Base-by-base conservation (phyloP, 176 grass and related monocot genomes). In the Aegilops sharonensis region DNA sequence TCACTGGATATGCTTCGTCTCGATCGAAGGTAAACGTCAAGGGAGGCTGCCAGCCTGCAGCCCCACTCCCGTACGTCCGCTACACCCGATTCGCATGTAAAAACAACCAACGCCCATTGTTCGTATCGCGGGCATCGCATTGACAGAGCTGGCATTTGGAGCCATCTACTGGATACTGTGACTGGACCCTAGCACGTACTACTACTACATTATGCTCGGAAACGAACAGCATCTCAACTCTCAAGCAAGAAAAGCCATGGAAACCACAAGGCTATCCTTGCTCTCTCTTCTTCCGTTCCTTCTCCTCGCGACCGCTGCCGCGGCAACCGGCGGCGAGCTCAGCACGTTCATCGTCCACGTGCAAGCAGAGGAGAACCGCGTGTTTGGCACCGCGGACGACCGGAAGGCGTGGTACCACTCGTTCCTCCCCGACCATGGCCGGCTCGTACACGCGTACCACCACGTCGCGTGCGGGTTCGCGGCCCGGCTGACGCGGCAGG, bases 291-390 rank as follows among this genome's bases (percentile, higher is more conserved):
- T 75, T 9, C 24, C 24, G 11, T 30, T 50, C 23, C 23, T 75
- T 15, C 83, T 85, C 83, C 25, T 85, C 10, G 42, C 82, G 5
- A 8, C 13, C 9, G 37, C 31, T 14, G 37, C 25, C 15, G 71
- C 3, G 14, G 8, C 20, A 9, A 9, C 31, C 32, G 73, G 8
- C 9, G 74, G 56, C 14, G 75, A 27, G 47, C 63, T 56, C 32
- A 5, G 4, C 2, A 78, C 75, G 14, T 78, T 68, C 84, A 85
- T 85, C 74, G 75, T 85, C 42, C 75, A 78, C 63, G 84, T 85
- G 74, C 63, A 85, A 6, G n/a, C 75, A 13, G 18, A 25, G 12
- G 32, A 50, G 5, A 20, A 68, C 31, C 64, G 7, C 12, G 43
- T 68, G 21, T 43, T 86, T 11, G 56, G 3, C 24, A 25, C 81